Evolutionary conservation across 2,329 filamentous ascomycete species (phyloP).

Genomic region (Rhinocladiella similis): DNA sequence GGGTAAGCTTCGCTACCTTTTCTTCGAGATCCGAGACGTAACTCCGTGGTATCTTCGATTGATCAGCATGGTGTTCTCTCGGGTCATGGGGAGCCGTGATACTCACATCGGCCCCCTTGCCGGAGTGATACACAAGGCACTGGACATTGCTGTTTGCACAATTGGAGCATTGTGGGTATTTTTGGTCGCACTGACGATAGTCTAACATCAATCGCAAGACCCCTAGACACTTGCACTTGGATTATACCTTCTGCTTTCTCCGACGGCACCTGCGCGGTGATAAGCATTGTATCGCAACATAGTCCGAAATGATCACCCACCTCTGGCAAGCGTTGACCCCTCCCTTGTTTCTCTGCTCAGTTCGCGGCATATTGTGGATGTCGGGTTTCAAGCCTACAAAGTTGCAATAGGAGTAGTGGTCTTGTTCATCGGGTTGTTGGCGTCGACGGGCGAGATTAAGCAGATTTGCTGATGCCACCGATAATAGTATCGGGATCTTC

Average conservation of each 20-base stretch:
- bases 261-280: constrained; percentile 13
- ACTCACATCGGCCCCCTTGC: constrained; percentile 30
- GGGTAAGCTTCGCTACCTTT: constrained; percentile 20
- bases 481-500: constrained; percentile 6
- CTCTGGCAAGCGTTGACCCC: constrained; percentile 14
- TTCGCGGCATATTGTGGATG: constrained; percentile 6
- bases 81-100: background rate
- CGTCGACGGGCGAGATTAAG: constrained; percentile 1
- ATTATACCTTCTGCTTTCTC: constrained; percentile 18
- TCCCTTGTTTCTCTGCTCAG: constrained; percentile 7
- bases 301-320: constrained; percentile 4
- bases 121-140: constrained; percentile 30
- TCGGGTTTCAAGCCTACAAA: background rate
- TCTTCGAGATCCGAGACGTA: constrained; percentile 30
- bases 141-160: constrained; percentile 23
- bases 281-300: background rate
- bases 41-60: constrained; percentile 23
- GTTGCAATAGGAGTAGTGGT: background rate
- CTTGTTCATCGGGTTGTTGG: background rate
- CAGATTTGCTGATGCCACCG: background rate
- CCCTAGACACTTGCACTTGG: background rate
- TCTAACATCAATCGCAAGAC: background rate
- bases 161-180: constrained; percentile 30
- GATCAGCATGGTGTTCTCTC: background rate
- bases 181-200: constrained; percentile 28